Conservation (phyloP, 73 alveolate species). For the Breviolum minutum region DNA sequence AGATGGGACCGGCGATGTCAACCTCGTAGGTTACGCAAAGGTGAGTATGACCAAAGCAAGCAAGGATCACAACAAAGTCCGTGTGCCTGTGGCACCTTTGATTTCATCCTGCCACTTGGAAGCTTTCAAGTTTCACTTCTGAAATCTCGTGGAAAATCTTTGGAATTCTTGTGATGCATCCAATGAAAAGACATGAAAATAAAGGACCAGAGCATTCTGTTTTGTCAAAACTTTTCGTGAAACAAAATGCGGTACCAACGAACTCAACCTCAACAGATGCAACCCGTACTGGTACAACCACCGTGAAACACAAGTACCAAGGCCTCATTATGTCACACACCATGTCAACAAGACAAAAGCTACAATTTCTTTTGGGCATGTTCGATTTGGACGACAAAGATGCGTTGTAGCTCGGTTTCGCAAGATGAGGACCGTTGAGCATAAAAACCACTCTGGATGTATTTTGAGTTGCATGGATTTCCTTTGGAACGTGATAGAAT, state of each 20-base stretch:
- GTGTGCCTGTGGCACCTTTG: constrained; percentile 15
- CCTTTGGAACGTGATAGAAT: too few relatives aligned
- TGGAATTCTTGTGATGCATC: not conserved
- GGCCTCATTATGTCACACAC: constrained; percentile 49
- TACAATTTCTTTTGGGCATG: constrained; percentile 15
- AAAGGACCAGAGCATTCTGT: too few relatives aligned
- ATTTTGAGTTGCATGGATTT: too few relatives aligned
- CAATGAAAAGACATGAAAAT: not conserved
- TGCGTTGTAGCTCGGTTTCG: not conserved
- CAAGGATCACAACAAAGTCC: constrained; percentile 20
- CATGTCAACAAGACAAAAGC: constrained; percentile 28
- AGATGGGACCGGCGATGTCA: too few relatives aligned
- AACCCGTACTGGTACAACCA: too few relatives aligned
- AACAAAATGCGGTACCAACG: too few relatives aligned
- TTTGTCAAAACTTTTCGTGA: too few relatives aligned
- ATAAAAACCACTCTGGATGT: too few relatives aligned
- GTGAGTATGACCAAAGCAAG: constrained; percentile 12
- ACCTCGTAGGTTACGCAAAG: constrained; percentile 19
- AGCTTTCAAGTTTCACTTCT: too few relatives aligned
- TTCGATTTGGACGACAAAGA: constrained; percentile 37
- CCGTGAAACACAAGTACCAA: not conserved
- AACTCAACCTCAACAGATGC: too few relatives aligned
- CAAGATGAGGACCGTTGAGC: too few relatives aligned
- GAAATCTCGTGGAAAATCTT: not conserved
- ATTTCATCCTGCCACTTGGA: constrained; percentile 9